Evolutionary conservation across 306 rosid species (phyloP), one percentile per base, ranked within the genome.

Genomic region (Benincasa hispida): DNA sequence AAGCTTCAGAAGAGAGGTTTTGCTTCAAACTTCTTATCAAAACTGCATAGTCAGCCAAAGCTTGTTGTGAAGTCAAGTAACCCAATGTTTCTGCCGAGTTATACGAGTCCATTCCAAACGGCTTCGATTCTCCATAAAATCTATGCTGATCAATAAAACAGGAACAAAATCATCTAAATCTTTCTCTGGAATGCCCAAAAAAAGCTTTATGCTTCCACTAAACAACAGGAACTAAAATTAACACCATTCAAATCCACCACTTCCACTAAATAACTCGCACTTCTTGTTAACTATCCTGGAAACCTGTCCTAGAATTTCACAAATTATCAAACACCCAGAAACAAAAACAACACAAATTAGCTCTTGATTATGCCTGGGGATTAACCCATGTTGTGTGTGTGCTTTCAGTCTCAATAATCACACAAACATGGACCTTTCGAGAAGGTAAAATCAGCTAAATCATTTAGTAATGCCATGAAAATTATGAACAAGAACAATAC

Each of bases 11-110:
- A 47, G 76, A 72, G 14, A 72, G 56, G 25, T 72, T 72, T 47
- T 72, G 76, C 76, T 72, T 72, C 60, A 72, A 50, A 54, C 76
- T 72, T 54, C 60, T 32, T 27, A 72, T 72, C 76, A 72, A 54
- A 47, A 50, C 76, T 50, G 76, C 76, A 72, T 50, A 72, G 59
- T 72, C 76, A 72, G 76, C 76, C 76, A 72, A 72, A 32, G 76
- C 76, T 50, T 72, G 76, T 54, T 72, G 76, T 72, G 76, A 72
- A 50, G 56, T 72, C 59, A 72, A 72, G 76, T 72, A 72, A 27
- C 76, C 76, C 59, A 72, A 72, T 17, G 76, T 30, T 72, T 72
- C 76, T 27, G 76, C 76, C 3, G 76, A 48, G 59, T 59, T 72
- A 54, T 50, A 50, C 24, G 76, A 72, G 13, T 24, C 60, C 1